Evolutionary conservation across 2,329 filamentous ascomycete genomes (phyloP), one percentile per base, ranked within the genome.

Genomic region (Colletotrichum lindemuthianum): DNA sequence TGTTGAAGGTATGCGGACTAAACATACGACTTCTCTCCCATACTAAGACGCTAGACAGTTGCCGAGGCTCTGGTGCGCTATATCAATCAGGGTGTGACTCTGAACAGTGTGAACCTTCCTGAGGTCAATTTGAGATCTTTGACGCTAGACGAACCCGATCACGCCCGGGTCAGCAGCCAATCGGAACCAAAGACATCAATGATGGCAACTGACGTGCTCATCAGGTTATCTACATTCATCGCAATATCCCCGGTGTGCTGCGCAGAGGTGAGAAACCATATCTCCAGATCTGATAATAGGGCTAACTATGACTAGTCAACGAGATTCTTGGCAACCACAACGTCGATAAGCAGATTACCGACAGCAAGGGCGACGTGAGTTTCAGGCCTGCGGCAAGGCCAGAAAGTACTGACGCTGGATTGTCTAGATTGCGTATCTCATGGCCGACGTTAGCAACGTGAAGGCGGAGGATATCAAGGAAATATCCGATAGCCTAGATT

Each of bases 271-370:
- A 70, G 74, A 16, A 15, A 33, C 10, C 6, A 16, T 9, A 13
- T 41, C 36, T 3, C 33, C 8, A 9, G 13, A 11, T 16, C 53
- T 32, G 6, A 16, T 2, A 15, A 6, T 11, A 12, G n/a, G 24
- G 32, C 51, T 60, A 32, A 60, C 10, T 11, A 11, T 33, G 12
- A 12, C 12, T 68, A 90, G 96, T 99, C 70, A 99, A 99, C 83
- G 92, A 96, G 73, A 93, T 98, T 67, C 86, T 99, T 51, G 92
- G 91, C 47, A 90, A 96, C 73, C 94, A 99, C 83, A 99, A 99
- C 77, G 94, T 99, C 71, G 95, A 97, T 82, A 98, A 98, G 85
- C 96, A 99, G 81, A 98, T 96, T 83, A 96, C 92, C 54, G 96
- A 98, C 77, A 97, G 92, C 79, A 91, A 90, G 81, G 95, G 93